phyloP scores from a whole-genome alignment of 139 green algal genomes.

The Spirogloea muscicola region DNA sequence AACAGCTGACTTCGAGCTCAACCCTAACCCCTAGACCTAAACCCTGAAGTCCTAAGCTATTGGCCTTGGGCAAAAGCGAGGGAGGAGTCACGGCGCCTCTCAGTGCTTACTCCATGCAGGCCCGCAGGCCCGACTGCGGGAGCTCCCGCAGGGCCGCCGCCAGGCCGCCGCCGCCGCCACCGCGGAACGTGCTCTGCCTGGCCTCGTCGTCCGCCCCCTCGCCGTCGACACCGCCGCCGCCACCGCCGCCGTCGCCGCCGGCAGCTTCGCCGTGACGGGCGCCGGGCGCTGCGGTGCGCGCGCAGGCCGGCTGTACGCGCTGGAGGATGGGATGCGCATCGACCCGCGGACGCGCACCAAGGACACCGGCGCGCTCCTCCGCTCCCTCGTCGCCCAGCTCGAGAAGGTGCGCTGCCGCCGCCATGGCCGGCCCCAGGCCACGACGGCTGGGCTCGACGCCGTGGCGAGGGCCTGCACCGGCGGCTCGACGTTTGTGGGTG shows the following conservation, averaged over 20 bases:
- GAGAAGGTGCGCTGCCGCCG: not conserved
- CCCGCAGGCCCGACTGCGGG: no score
- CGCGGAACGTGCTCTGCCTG: no score
- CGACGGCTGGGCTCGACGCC: not conserved
- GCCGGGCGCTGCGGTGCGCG: not conserved
- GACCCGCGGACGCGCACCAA: conserved; percentile 14
- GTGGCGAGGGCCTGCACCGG: not conserved
- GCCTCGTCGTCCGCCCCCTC: no score
- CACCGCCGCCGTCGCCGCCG: not conserved
- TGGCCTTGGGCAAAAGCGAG: no score
- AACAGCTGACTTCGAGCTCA: no score
- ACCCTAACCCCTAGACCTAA: no score
- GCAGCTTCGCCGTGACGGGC: not conserved
- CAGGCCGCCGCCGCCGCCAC: no score
- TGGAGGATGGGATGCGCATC: conserved; percentile 35
- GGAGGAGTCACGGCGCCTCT: no score
- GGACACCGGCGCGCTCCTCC: conserved; percentile 40
- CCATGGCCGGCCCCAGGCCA: not conserved
- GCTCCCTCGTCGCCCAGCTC: conserved; percentile 29
- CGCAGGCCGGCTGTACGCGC: conserved; percentile 44
- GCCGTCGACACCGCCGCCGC: not conserved
- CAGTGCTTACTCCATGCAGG: no score
- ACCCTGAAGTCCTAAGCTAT: no score
- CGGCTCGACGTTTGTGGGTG: not conserved
- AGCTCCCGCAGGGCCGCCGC: no score